These are phyloP conservation scores for Orbilia ellipsospora DNA, from an alignment of 2,329 filamentous ascomycete species.

Conservation along the genomic window DNA sequence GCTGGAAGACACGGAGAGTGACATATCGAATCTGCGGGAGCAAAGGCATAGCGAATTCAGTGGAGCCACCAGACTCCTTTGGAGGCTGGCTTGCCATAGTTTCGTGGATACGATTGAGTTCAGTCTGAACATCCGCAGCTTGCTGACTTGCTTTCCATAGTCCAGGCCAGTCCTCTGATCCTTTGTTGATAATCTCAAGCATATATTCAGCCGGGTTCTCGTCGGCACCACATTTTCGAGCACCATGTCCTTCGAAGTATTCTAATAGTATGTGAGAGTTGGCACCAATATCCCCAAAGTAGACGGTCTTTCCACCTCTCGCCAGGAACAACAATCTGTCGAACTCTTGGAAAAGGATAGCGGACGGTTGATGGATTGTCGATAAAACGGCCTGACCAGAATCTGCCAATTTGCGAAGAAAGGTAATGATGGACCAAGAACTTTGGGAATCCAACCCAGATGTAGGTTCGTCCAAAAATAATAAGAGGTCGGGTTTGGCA, in stretches of 20 bases:
- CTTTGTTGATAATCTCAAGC: slow-evolving; percentile 70
- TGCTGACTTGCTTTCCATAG: slow-evolving; percentile 66
- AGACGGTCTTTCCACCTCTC: slow-evolving; percentile 80
- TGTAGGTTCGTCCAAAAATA: slow-evolving; percentile 69
- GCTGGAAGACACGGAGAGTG: slow-evolving; percentile 80
- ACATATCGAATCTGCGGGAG: slow-evolving; percentile 74
- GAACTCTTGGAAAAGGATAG: slow-evolving; percentile 70
- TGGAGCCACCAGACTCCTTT: slow-evolving; percentile 66
- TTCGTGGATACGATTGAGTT: slow-evolving; percentile 66
- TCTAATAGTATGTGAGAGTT: slow-evolving; percentile 74
- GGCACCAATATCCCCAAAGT: slow-evolving; percentile 82
- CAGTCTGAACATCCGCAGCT: slow-evolving; percentile 64
- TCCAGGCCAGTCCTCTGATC: slow-evolving; percentile 67
- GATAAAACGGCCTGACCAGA: slow-evolving; percentile 70
- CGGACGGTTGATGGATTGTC: slow-evolving; percentile 71
- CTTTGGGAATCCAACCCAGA: slow-evolving; percentile 69
- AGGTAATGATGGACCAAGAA: slow-evolving; percentile 69
- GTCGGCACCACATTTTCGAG: slow-evolving; percentile 71
- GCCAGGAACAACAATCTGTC: slow-evolving; percentile 71
- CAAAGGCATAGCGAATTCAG: slow-evolving; percentile 85
- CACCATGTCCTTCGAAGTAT: slow-evolving; percentile 82
- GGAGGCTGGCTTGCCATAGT: slow-evolving; percentile 69
- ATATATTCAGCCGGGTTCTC: slow-evolving; percentile 89
- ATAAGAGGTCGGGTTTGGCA: slow-evolving; percentile 68
- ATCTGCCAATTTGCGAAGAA: slow-evolving; percentile 68